A percentile compares a stretch with the other conserved stretches of the same genome.
These are phyloP conservation scores for Takashimella koratensis DNA, from an alignment of 1,284 basidiomycete species.

Conservation along the genomic window DNA sequence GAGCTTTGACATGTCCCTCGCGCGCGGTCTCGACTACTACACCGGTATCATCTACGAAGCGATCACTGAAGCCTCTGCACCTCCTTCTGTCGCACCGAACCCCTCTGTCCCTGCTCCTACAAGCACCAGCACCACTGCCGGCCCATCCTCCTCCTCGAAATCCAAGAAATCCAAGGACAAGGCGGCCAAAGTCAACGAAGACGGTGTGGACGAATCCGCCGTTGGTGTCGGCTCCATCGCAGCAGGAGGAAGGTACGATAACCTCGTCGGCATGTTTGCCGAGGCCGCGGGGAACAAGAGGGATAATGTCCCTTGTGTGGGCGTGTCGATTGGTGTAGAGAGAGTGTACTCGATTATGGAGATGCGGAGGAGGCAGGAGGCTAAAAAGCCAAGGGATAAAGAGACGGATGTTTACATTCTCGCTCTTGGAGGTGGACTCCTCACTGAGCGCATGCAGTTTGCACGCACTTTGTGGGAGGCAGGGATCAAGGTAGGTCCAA, in stretches of 20 bases:
- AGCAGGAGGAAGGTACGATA: slow-evolving; percentile 94
- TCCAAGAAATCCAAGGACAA: slow-evolving; percentile 49
- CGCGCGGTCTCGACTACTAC: slow-evolving; percentile 96
- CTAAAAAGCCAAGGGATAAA: slow-evolving; percentile 65
- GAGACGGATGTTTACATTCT: slow-evolving; percentile 94
- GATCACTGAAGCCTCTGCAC: slow-evolving; percentile 85
- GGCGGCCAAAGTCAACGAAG: slow-evolving; percentile 58
- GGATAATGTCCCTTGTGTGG: slow-evolving; percentile 77
- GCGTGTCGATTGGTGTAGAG: slow-evolving; percentile 90
- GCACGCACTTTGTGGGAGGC: slow-evolving; percentile 78
- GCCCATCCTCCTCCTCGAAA: slow-evolving; percentile 25
- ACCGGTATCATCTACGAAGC: slow-evolving; percentile 99
- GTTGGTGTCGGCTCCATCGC: slow-evolving; percentile 97
- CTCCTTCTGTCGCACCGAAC: slow-evolving; percentile 68
- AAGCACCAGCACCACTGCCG: slow-evolving; percentile 34
- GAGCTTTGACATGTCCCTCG: slow-evolving; percentile 93
- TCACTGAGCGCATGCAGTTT: slow-evolving; percentile 80
- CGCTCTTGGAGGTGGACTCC: slow-evolving; percentile 74
- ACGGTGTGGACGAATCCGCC: slow-evolving; percentile 86
- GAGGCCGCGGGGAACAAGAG: slow-evolving; percentile 64
- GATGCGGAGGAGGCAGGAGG: slow-evolving; percentile 73
- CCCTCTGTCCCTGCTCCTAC: slow-evolving; percentile 50
- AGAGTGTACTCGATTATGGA: slow-evolving; percentile 92
- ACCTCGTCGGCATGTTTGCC: slow-evolving; percentile 91
- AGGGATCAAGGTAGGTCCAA: slow-evolving; percentile 71